Evolutionary conservation across 345 rosid genomes (phyloP), one percentile per base, ranked within the genome.

Genomic region (Brassica carinata): DNA sequence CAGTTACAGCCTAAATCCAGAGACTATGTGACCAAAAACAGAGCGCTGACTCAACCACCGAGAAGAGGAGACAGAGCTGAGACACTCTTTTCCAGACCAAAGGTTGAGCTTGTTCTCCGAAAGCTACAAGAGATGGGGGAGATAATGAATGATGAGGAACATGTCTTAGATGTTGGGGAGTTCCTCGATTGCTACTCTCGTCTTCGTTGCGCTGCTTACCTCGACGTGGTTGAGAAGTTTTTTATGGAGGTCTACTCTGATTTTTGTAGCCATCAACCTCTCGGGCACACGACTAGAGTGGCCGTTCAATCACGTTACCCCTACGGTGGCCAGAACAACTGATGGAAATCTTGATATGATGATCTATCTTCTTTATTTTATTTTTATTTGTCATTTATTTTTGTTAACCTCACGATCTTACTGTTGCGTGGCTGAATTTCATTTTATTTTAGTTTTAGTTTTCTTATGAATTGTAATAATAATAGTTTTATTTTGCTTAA

Each of bases 171-270:
- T 85, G 77, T 94, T 5, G 89, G 89, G 83, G 94, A 94, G 84
- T 87, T 94, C 74, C 83, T 90, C 2, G 87, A 90, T 75, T 94
- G 88, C 81, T 94, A 94, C 82, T 90, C 97, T 40, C 85, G 92
- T 29, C 89, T 94, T 14, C 87, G 88, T 5, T 94, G 89, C n/a
- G 87, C 91, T 34, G 87, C 88, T 48, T 94, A 89, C 83, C 61
- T 87, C 14, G 94, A 88, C 53, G 88, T 94, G 48, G 88, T 90
- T 26, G 98, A 94, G 62, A 85, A 81, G 73, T 89, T 91, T 78
- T 92, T 94, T 89, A 75, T 86, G 81, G 92, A 94, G 10, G 83
- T 94, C 23, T 89, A 85, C 55, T 79, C 85, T 10, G 98, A 94
- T 15, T 73, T 88, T 43, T 73, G 66, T 70, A 64, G 2, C 55